Conservation (phyloP, 768 basidiomycete genomes). For the Lentinula aciculospora region DNA sequence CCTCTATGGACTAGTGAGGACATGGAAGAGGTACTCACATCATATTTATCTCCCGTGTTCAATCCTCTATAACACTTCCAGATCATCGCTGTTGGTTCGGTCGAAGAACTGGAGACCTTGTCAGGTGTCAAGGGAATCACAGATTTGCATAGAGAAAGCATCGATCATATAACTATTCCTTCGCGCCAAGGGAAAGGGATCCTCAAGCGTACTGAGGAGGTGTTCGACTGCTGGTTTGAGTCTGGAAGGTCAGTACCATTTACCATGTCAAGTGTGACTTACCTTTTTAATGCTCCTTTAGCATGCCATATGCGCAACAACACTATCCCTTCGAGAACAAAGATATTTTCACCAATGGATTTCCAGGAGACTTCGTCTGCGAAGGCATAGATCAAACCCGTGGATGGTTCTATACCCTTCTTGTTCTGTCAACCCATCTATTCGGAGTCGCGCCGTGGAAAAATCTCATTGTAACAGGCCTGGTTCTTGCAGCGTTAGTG, state of each 20-base stretch:
- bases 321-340: conserved; percentile 99
- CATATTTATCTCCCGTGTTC: background rate
- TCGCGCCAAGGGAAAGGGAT: conserved; percentile 82
- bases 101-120: conserved; percentile 79
- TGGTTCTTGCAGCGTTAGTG: conserved; percentile 88
- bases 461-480: conserved; percentile 93
- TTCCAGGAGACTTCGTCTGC: conserved; percentile 95
- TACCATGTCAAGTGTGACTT: background rate
- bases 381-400: conserved; percentile 99
- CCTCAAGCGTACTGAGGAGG: conserved; percentile 89
- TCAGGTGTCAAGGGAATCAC: conserved; percentile 81
- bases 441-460: conserved; percentile 96
- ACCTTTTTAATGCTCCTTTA: conserved; percentile 25
- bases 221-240: conserved; percentile 99
- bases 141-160: conserved; percentile 90
- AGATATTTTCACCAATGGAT: conserved; percentile 74
- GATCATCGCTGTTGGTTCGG: conserved; percentile 84
- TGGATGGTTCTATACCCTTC: conserved; percentile 99
- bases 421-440: conserved; percentile 93
- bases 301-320: conserved; percentile 97
- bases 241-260: conserved; percentile 74
- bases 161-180: conserved; percentile 95
- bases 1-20: conserved; percentile 97
- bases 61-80: conserved; percentile 18
- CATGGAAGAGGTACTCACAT: conserved; percentile 69